phyloP scores from a whole-genome alignment of 1,284 basidiomycete genomes.

The Microbotryum lychnidis-dioicae region DNA sequence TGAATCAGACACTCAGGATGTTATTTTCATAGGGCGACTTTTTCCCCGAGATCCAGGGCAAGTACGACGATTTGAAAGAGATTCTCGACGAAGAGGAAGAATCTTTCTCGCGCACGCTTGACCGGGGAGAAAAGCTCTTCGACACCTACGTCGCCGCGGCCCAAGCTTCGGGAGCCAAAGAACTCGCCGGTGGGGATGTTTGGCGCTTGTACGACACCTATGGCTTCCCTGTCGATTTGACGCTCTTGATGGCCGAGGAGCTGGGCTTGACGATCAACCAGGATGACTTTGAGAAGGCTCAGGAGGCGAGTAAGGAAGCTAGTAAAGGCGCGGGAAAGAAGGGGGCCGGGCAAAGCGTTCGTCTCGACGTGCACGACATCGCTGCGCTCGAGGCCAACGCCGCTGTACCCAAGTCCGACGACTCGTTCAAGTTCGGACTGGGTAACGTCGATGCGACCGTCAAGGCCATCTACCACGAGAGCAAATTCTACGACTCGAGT shows the following conservation, averaged over 20 bases:
- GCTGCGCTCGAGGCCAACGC: slow-evolving; percentile 73
- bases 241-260: slow-evolving; percentile 95
- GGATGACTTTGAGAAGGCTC: slow-evolving; percentile 80
- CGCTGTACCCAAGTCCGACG: slow-evolving; percentile 84
- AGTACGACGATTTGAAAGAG: slow-evolving; percentile 77
- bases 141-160: slow-evolving; percentile 77
- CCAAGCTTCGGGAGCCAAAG: slow-evolving; percentile 54
- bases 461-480: slow-evolving; percentile 79
- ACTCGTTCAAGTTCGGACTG: slow-evolving; percentile 70
- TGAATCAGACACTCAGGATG: neutral
- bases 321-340: slow-evolving; percentile 70
- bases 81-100: slow-evolving; percentile 96
- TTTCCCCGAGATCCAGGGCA: slow-evolving; percentile 90
- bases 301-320: slow-evolving; percentile 79
- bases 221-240: slow-evolving; percentile 95
- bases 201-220: slow-evolving; percentile 98
- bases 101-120: slow-evolving; percentile 91
- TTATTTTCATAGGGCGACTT: slow-evolving; percentile 56
- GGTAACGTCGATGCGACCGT: slow-evolving; percentile 69
- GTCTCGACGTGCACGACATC: slow-evolving; percentile 93
- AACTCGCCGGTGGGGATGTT: slow-evolving; percentile 82
- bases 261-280: slow-evolving; percentile 77
- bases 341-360: slow-evolving; percentile 57
- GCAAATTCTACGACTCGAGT: slow-evolving; percentile 66
- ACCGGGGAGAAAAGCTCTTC: slow-evolving; percentile 93